Base-by-base conservation (phyloP, 352 stramenopile species). In the Pythium aphanidermatum region DNA sequence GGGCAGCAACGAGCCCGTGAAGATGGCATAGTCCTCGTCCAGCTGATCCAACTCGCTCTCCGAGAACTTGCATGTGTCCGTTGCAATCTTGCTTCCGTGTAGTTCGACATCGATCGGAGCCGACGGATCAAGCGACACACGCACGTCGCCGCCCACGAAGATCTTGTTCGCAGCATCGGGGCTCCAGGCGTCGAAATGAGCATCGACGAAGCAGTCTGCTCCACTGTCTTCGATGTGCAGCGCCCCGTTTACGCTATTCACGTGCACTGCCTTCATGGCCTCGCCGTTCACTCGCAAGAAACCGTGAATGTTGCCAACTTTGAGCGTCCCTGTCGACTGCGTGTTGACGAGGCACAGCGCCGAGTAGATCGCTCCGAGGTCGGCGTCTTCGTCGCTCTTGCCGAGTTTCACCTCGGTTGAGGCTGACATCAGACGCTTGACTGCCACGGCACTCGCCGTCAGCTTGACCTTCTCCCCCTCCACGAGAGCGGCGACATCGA, bases 361-460 rank as follows among this genome's bases (percentile, higher is more conserved):
- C 37, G 74, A 66, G 54, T 92, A 92, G 52, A 92, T 80, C n/a
- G 79, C 79, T 30, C 79, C 76, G 39, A 92, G 71, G 11, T 70
- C 53, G 20, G 73, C 74, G 20, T 61, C 12, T 0, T 46, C 8
- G 1, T 37, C 20, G 12, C 59, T 57, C 45, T 83, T 83, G 30
- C 58, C 54, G 8, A 92, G 28, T 51, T 83, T 87, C 37, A 86
- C 62, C 16, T 83, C 60, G 0, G 66, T 63, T 5, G 51, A 47
- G 8, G 44, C 56, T 1, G 80, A 68, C 73, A 92, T 81, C n/a
- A 87, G 50, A 24, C 65, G 59, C 51, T 92, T 86, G 40, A 76
- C 86, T 2, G 49, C 47, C 5, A 92, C 39, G 8, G 51, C 38
- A 14, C 66, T 73, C 5, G 55, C 65, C 2, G 57, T 60, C 7